phyloP scores from a whole-genome alignment of 2,329 filamentous ascomycete genomes.

The Colletotrichum orbiculare region DNA sequence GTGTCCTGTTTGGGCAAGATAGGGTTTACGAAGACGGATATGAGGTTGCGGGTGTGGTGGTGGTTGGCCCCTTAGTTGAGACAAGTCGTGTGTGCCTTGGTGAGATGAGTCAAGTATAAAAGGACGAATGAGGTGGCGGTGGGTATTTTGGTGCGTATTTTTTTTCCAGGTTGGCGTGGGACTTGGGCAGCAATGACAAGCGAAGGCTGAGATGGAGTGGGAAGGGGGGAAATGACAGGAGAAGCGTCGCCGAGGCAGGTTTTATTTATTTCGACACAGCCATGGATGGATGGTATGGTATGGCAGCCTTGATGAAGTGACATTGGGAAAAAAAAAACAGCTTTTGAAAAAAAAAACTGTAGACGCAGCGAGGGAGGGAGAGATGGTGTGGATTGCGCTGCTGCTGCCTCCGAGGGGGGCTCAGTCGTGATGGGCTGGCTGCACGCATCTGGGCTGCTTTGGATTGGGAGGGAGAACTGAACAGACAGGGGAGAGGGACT shows the following conservation, averaged over 20 bases:
- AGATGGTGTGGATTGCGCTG: constrained; percentile 33
- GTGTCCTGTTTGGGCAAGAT: constrained; percentile 12
- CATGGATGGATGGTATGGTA: not conserved
- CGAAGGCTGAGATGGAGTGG: constrained; percentile 23
- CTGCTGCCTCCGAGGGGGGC: constrained; percentile 32
- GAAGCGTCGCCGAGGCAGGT: constrained; percentile 22
- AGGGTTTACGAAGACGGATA: constrained; percentile 27
- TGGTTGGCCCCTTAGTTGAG: constrained; percentile 30
- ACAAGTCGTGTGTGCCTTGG: constrained; percentile 29
- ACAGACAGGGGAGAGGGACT: constrained; percentile 16
- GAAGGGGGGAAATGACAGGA: constrained; percentile 16
- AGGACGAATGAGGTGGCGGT: constrained; percentile 31
- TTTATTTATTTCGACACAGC: constrained; percentile 36
- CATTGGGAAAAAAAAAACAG: constrained; percentile 2
- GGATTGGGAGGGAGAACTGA: constrained; percentile 22
- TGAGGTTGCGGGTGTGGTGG: constrained; percentile 18
- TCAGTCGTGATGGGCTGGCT: constrained; percentile 15
- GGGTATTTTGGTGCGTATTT: constrained; percentile 27
- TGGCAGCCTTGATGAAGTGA: constrained; percentile 20
- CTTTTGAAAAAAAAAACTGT: constrained; percentile 2
- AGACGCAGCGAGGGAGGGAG: constrained; percentile 16
- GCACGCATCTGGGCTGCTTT: no score
- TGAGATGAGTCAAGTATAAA: constrained; percentile 37
- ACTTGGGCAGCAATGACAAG: constrained; percentile 21
- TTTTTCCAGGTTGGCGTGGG: constrained; percentile 11